Base-by-base conservation (phyloP, 225 moss, liverwort and hornwort genomes). In the Physcomitrium patens region DNA sequence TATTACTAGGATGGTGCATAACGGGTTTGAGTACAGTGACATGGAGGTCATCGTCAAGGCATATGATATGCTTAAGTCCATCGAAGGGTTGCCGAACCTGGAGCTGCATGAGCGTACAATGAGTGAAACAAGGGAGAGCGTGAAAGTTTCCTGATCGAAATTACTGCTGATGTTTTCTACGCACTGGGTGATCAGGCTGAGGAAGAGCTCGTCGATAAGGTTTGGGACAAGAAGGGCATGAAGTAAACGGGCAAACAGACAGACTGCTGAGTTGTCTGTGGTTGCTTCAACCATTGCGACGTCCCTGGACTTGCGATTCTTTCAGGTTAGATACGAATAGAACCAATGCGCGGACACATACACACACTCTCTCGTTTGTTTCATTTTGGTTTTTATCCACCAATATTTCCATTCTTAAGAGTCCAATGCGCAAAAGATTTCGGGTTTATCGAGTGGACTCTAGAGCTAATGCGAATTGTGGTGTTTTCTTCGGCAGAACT, bases 211-310 rank as follows among this genome's bases (percentile, higher is more conserved):
- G 80, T 93, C 23, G 91, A 91, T 45, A 89, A 88, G 80, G 81
- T 93, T 28, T 72, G 91, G 24, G 87, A 91, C 74, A 91, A 93
- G 76, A 91, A 87, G 27, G 91, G 89, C 43, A 89, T 87, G 80
- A 93, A 88, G 86, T 87, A 91, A 9, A 93, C 93, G 1, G 89
- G 93, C 17, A 93, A 91, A 76, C 91, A 89, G 89, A 91, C 91
- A 12, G 76, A 89, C 86, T 3, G 91, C 89, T 2, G 86, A 93
- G 83, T 76, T 89, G 9, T 87, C 91, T 0, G 75, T 91, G 0
- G 93, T 89, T 10, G 58, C 82, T 13, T 86, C 93, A 20, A 89
- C 89, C 47, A 93, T 93, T 18, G 91, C 93, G 13, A 89, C 89
- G 0, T 91, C 91, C 13, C 57, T 93, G 73, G 89, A 93, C 71